Evolutionary conservation across 2,329 filamentous ascomycete species (phyloP).

Genomic region (Stagonosporopsis cucurbitacearum): DNA sequence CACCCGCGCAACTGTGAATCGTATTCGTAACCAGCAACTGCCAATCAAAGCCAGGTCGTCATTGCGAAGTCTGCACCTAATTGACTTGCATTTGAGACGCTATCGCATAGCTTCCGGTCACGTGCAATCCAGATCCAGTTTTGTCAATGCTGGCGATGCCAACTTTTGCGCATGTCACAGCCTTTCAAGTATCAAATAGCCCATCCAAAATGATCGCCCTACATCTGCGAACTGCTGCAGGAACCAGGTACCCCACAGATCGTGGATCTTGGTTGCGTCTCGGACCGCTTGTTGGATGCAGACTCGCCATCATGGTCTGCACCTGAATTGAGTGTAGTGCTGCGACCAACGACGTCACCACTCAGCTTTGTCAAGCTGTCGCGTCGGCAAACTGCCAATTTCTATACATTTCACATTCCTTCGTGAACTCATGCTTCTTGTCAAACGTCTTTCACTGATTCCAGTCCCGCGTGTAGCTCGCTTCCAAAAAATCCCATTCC

Average conservation of each 20-base stretch:
- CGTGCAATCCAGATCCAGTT: neutral
- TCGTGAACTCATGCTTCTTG: conserved; percentile 19
- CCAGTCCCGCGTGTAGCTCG: neutral
- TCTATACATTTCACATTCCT: neutral
- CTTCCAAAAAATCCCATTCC: neutral
- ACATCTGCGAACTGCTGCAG: conserved; percentile 23
- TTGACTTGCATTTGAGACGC: neutral
- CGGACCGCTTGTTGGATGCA: conserved; percentile 19
- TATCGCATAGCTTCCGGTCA: neutral
- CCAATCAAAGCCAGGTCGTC: too few species aligned
- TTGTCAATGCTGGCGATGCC: neutral
- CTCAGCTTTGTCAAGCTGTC: conserved; percentile 19
- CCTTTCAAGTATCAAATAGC: neutral
- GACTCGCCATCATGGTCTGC: conserved; percentile 29
- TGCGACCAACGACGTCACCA: conserved; percentile 35
- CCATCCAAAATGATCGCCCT: conserved; percentile 18
- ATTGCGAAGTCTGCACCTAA: too few species aligned
- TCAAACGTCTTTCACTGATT: conserved; percentile 6
- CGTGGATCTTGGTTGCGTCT: conserved; percentile 23
- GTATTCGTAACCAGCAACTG: neutral
- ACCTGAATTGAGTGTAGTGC: conserved; percentile 23
- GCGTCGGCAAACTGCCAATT: neutral
- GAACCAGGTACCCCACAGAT: conserved; percentile 24
- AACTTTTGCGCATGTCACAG: neutral
- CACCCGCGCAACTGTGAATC: neutral